Base-by-base conservation (phyloP, 1,284 basidiomycete species). In the Rugosomyces carneus region DNA sequence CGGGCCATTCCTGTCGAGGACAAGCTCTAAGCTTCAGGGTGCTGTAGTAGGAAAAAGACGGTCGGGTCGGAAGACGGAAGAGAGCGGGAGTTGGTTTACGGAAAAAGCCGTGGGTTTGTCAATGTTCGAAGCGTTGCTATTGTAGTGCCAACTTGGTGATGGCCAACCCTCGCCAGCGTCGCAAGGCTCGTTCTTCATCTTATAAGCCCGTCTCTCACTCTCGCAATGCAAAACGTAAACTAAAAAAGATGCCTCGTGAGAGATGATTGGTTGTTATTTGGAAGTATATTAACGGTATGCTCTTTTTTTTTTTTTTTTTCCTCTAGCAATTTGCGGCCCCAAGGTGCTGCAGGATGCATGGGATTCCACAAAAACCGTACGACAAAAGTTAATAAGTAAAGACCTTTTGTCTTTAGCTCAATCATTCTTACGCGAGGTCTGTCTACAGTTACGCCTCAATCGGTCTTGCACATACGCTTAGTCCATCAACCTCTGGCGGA, bases 131-230 rank as follows among this genome's bases (percentile, higher is more conserved):
- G n/a, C n/a, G n/a, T n/a, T n/a, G n/a, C n/a, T n/a, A n/a, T n/a
- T n/a, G n/a, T n/a, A n/a, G n/a, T n/a, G n/a, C n/a, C n/a, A n/a
- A n/a, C n/a, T n/a, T n/a, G n/a, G n/a, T 26, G 16, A 96, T 97
- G 93, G 91, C 87, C 44, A 96, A 95, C 65, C 93, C 93, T 56
- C 80, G 93, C 49, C 93, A 96, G 68, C 76, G 89, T 51, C 76
- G 84, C 52, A 93, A 93, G 68, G 62, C 76, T 42, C 81, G 84
- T 27, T 91, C 89, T 39, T 78, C 80, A 18, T 71, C 79, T 7
- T 75, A 91, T 60, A 79, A 70, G 53, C 69, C 83, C 15, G 76
- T 91, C 42, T 81, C 81, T 37, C 82, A 84, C 53, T 84, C 86
- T 15, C 73, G 71, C 44, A 74, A 75, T 58, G 83, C 82, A 31